These are phyloP conservation scores for Acanthamoeba lenticulata DNA, from an alignment of 208 protist genomes.

Conservation along the genomic window DNA sequence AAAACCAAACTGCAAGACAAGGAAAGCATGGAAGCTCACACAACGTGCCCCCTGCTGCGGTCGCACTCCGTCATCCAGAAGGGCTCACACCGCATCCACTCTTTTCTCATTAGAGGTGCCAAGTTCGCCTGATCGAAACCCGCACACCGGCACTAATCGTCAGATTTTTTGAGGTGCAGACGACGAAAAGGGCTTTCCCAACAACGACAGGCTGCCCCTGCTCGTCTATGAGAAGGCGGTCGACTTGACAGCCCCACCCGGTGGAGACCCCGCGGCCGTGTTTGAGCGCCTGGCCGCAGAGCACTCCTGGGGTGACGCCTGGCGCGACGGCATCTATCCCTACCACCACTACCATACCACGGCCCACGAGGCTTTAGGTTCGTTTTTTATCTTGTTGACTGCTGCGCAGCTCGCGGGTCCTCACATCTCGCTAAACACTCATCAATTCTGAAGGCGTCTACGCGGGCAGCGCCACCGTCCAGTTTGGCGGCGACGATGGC, in stretches of 20 bases:
- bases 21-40: too few relatives aligned
- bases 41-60: too few relatives aligned
- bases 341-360: conserved; percentile 59
- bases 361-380: conserved; percentile 7
- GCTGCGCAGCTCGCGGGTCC: background rate
- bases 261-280: background rate
- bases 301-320: background rate
- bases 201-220: conserved; percentile 1
- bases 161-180: background rate
- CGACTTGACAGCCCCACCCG: background rate
- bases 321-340: conserved; percentile 2
- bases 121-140: too few relatives aligned
- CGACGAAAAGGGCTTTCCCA: conserved; percentile 11
- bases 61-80: too few relatives aligned
- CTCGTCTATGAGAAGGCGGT: background rate
- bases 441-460: background rate
- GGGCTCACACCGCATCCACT: background rate
- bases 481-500: conserved; percentile 39
- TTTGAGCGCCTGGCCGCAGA: background rate
- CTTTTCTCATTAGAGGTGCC: background rate
- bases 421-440: background rate
- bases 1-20: too few relatives aligned
- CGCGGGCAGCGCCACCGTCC: background rate
- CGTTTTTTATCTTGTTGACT: background rate
- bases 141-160: background rate